Evolutionary conservation across 1,139 yeast genomes (phyloP).

Genomic region (Debaryomyces sp.): DNA sequence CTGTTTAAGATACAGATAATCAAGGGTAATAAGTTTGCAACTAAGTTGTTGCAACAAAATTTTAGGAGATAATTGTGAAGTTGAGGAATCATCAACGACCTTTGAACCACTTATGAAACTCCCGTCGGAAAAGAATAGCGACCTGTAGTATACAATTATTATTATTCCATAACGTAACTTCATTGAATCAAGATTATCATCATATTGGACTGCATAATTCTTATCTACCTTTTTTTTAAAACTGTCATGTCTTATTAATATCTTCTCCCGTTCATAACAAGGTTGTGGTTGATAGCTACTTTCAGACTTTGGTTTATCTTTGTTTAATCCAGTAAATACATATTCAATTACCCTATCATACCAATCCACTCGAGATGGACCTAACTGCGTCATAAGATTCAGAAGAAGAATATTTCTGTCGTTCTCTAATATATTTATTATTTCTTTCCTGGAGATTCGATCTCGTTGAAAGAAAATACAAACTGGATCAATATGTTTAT

Average conservation of each 20-base stretch:
- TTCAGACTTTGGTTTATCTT: constrained; percentile 7
- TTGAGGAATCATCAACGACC: background rate
- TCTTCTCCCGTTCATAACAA: constrained; percentile 32
- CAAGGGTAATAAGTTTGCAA: constrained; percentile 3
- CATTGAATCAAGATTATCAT: constrained; percentile 34
- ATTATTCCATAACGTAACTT: constrained; percentile 27
- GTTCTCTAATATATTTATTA: background rate
- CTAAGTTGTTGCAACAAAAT: constrained; percentile 1
- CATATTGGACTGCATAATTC: constrained; percentile 10
- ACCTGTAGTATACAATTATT: constrained; percentile 23
- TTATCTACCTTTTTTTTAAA: constrained; percentile 11
- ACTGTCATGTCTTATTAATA: constrained; percentile 23
- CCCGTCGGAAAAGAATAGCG: constrained; percentile 16
- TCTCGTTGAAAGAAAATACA: background rate
- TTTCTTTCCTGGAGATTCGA: background rate
- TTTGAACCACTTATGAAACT: background rate
- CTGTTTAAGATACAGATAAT: constrained; percentile 6
- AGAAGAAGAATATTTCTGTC: constrained; percentile 9
- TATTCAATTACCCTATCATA: constrained; percentile 36
- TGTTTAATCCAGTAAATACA: constrained; percentile 31
- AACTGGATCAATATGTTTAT: background rate
- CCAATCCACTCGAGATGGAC: constrained; percentile 25
- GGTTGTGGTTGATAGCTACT: constrained; percentile 22
- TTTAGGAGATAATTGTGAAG: background rate
- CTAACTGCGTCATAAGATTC: constrained; percentile 21